Evolutionary conservation across 345 rosid genomes (phyloP).

Genomic region (Eucalyptus coolabah): DNA sequence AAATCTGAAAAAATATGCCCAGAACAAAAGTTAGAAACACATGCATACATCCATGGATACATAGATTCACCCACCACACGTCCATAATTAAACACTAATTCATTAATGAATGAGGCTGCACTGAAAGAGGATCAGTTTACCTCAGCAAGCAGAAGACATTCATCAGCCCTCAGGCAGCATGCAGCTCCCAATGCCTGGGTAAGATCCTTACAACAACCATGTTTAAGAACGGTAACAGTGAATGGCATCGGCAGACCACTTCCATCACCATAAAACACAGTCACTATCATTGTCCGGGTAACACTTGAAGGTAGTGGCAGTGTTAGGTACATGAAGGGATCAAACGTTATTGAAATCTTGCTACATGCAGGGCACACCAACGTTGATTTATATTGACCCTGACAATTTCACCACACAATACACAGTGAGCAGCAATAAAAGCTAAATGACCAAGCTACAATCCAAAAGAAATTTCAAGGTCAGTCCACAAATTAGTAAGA

Average conservation of each 20-base stretch:
- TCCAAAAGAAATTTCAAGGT: neutral
- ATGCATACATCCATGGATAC: neutral
- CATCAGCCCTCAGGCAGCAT: conserved; percentile 71
- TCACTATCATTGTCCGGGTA: conserved; percentile 75
- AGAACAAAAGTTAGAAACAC: neutral
- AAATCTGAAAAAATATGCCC: neutral
- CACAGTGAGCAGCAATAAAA: neutral
- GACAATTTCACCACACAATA: conserved; percentile 2
- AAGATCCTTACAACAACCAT: conserved; percentile 72
- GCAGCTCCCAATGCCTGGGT: conserved; percentile 49
- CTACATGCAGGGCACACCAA: conserved; percentile 81
- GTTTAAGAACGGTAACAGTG: conserved; percentile 65
- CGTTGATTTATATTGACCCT: conserved; percentile 98
- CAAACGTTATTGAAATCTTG: conserved; percentile 84
- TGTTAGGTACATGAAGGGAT: conserved; percentile 92
- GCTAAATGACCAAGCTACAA: neutral
- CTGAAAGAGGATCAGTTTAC: conserved; percentile 13
- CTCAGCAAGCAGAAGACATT: conserved; percentile 78
- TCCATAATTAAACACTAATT: neutral
- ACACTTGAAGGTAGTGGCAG: conserved; percentile 82
- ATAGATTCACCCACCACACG: neutral
- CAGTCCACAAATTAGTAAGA: neutral
- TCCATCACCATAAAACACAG: conserved; percentile 71
- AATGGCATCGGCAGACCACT: conserved; percentile 64
- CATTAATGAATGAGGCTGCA: neutral